These are phyloP conservation scores for Blastocystis sp. DNA, from an alignment of 352 stramenopile species.

Conservation along the genomic window DNA sequence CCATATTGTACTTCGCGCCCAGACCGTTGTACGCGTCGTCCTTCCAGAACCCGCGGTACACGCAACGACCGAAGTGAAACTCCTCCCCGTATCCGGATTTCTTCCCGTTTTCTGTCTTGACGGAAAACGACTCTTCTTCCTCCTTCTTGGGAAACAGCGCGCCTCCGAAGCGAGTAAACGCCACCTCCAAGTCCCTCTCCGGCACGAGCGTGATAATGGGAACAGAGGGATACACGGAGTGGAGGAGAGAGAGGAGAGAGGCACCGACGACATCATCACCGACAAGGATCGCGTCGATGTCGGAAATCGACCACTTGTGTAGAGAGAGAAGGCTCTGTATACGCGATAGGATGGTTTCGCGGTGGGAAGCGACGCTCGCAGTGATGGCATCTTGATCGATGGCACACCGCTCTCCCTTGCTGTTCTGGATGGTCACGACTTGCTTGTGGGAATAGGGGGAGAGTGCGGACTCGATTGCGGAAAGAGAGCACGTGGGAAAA, in stretches of 20 bases:
- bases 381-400: not conserved
- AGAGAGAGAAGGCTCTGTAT: not conserved
- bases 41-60: conserved; percentile 51
- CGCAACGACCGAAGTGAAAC: conserved; percentile 26
- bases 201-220: not conserved
- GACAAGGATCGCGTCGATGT: not conserved
- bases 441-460: not conserved
- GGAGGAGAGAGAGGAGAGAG: conserved; percentile 8
- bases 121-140: not conserved
- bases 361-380: not conserved
- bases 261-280: not conserved
- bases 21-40: conserved; percentile 24
- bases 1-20: not conserved
- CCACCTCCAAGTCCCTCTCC: not conserved
- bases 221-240: conserved; percentile 8
- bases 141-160: not conserved
- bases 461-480: not conserved
- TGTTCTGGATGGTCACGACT: not conserved
- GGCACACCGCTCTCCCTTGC: not conserved
- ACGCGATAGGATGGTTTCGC: not conserved
- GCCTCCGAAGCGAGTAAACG: not conserved
- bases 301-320: not conserved
- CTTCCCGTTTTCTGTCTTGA: not conserved
- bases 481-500: not conserved
- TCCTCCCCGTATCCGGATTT: conserved; percentile 23